Evolutionary conservation across 2,329 filamentous ascomycete species (phyloP).

Genomic region (Graphiopsis chlorocephala): DNA sequence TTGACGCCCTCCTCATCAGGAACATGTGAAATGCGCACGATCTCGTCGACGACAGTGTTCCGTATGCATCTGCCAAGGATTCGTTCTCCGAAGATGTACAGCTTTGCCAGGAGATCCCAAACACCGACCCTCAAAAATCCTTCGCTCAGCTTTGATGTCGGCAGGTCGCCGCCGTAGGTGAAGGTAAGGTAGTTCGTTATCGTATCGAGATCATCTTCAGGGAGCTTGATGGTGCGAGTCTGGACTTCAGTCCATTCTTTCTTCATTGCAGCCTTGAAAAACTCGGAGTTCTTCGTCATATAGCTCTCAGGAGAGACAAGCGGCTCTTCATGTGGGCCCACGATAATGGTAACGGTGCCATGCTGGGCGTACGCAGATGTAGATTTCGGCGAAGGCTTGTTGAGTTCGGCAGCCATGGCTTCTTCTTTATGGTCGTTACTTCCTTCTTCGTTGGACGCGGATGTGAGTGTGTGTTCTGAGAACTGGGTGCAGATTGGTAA

Average conservation of each 20-base stretch:
- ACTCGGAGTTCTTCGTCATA: neutral
- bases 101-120: neutral
- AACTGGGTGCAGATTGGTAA: no score
- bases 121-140: neutral
- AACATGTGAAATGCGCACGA: neutral
- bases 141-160: neutral
- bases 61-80: neutral
- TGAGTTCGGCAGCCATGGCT: neutral
- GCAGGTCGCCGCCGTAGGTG: neutral
- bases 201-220: neutral
- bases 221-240: neutral
- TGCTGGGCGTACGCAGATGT: neutral
- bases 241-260: neutral
- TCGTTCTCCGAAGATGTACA: neutral
- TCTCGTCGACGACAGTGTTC: neutral
- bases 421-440: neutral
- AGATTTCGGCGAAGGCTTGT: neutral
- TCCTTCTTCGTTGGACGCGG: neutral
- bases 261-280: neutral
- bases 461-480: neutral
- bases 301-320: neutral
- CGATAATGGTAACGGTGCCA: neutral
- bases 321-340: neutral
- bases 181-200: neutral
- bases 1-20: no score